A percentile compares a stretch with the other conserved stretches of the same genome.
These are phyloP conservation scores for Phytophthora pluvialis DNA, from an alignment of 352 stramenopile species.

Conservation along the genomic window DNA sequence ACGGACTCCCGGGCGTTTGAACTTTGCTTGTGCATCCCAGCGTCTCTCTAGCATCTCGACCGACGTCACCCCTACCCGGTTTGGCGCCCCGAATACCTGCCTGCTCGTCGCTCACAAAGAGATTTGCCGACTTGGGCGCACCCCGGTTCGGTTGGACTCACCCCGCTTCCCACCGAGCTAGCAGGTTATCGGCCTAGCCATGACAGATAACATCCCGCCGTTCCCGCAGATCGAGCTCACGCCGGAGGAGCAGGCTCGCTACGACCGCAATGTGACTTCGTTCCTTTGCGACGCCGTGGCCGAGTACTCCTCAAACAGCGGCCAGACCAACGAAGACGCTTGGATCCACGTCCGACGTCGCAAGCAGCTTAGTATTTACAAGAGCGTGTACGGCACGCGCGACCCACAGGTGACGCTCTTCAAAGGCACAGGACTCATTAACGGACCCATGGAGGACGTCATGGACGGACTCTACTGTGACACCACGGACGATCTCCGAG, in stretches of 20 bases:
- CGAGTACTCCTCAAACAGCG: conserved; percentile 40
- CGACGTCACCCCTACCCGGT: conserved; percentile 11
- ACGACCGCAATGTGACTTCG: conserved; percentile 45
- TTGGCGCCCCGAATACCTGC: conserved; percentile 19
- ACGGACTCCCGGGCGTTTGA: conserved; percentile 27
- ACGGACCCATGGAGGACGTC: conserved; percentile 44
- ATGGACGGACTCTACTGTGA: conserved; percentile 62
- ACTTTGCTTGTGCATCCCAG: conserved; percentile 20
- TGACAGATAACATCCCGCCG: conserved; percentile 37
- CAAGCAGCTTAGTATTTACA: conserved; percentile 52
- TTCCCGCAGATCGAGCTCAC: conserved; percentile 50
- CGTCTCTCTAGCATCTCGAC: conserved; percentile 30
- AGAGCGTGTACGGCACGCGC: conserved; percentile 47
- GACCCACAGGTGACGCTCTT: conserved; percentile 53
- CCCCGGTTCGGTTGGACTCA: conserved; percentile 12
- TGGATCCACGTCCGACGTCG: conserved; percentile 53
- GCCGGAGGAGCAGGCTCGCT: conserved; percentile 38
- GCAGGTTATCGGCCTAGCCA: conserved; percentile 13
- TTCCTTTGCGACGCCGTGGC: conserved; percentile 48
- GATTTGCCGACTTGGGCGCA: conserved; percentile 35
- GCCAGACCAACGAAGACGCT: conserved; percentile 42
- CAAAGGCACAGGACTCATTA: conserved; percentile 44
- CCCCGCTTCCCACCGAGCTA: conserved; percentile 6
- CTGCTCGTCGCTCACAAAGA: conserved; percentile 34
- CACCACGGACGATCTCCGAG: conserved; percentile 49